A percentile compares a stretch with the other conserved stretches of the same genome.
phyloP scores from a whole-genome alignment of 2,329 filamentous ascomycete genomes.

The Fusarium pininemorale region DNA sequence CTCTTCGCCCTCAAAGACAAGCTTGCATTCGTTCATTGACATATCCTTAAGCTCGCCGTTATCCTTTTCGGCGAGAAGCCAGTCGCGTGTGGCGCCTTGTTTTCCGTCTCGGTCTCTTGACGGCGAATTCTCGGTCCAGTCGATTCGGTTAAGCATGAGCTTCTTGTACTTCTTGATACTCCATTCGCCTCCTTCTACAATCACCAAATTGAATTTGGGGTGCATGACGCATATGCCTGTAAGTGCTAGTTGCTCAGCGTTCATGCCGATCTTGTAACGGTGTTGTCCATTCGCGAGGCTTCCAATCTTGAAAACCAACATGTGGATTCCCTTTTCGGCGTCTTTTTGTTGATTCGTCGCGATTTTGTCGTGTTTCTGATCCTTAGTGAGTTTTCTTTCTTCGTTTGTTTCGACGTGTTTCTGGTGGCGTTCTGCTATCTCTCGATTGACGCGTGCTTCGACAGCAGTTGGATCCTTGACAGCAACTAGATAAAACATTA shows the following conservation, averaged over 20 bases:
- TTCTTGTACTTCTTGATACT: conserved; percentile 88
- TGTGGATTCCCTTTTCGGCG: conserved; percentile 82
- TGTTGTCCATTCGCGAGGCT: conserved; percentile 93
- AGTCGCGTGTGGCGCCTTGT: conserved; percentile 71
- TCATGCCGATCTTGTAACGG: conserved; percentile 90
- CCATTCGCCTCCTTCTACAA: conserved; percentile 90
- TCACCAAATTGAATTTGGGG: conserved; percentile 85
- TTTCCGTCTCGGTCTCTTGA: conserved; percentile 70
- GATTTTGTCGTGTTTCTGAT: conserved; percentile 86
- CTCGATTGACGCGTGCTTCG: conserved; percentile 89
- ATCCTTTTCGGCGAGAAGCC: conserved; percentile 83
- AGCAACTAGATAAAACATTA: conserved; percentile 52
- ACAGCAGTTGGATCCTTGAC: conserved; percentile 98
- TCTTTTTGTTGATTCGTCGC: conserved; percentile 85
- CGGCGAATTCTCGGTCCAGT: conserved; percentile 90
- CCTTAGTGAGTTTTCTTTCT: conserved; percentile 86
- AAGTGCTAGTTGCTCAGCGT: conserved; percentile 87
- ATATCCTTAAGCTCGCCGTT: conserved; percentile 83
- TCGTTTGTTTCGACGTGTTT: conserved; percentile 83
- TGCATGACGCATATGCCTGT: conserved; percentile 94
- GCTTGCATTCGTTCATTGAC: conserved; percentile 79
- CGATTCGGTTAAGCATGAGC: conserved; percentile 90
- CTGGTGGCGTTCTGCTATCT: conserved; percentile 86
- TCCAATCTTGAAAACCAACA: conserved; percentile 89
- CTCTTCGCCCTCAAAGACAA: conserved; percentile 92